Percentiles rank a stretch among this genome's conserved stretches.
phyloP scores from a whole-genome alignment of 345 rosid genomes.

The Pistacia vera region DNA sequence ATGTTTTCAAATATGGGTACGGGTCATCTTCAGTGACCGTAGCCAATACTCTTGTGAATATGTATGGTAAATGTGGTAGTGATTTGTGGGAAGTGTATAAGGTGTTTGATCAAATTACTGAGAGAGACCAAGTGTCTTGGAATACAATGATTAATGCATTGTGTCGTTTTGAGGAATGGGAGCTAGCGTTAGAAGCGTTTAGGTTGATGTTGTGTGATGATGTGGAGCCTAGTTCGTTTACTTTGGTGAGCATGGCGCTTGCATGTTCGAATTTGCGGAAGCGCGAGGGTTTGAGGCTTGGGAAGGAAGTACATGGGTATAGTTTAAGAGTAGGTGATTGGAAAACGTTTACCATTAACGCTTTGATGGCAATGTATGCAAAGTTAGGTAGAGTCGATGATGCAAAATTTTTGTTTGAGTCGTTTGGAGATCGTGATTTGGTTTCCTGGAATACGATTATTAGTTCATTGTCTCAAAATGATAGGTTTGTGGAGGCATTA shows the following conservation, averaged over 20 bases:
- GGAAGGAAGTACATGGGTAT: slow-evolving; percentile 77
- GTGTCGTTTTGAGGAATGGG: slow-evolving; percentile 73
- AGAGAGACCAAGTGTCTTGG: slow-evolving; percentile 88
- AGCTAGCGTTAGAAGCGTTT: slow-evolving; percentile 60
- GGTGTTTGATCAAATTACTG: slow-evolving; percentile 79
- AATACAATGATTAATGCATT: slow-evolving; percentile 71
- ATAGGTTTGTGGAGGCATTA: slow-evolving; percentile 62
- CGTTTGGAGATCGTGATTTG: slow-evolving; percentile 66
- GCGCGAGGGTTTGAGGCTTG: slow-evolving; percentile 51
- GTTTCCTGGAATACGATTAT: slow-evolving; percentile 85
- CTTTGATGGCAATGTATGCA: slow-evolving; percentile 86
- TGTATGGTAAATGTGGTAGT: slow-evolving; percentile 71
- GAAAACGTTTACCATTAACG: slow-evolving; percentile 64
- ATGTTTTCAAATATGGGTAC: slow-evolving; percentile 69
- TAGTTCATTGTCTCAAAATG: slow-evolving; percentile 71
- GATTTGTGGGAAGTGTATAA: slow-evolving; percentile 42
- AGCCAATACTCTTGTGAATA: slow-evolving; percentile 72
- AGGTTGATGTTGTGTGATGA: slow-evolving; percentile 56
- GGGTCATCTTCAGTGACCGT: slow-evolving; percentile 49
- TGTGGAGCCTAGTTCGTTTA: slow-evolving; percentile 78
- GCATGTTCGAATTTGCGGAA: slow-evolving; percentile 68
- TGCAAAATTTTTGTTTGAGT: slow-evolving; percentile 45
- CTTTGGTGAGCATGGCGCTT: slow-evolving; percentile 71
- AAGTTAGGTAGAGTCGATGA: slow-evolving; percentile 56
- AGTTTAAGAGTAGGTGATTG: slow-evolving; percentile 61